A percentile compares a stretch with the other conserved stretches of the same genome.
These are phyloP conservation scores for Cubamyces lactineus DNA, from an alignment of 768 basidiomycete species.

Conservation along the genomic window DNA sequence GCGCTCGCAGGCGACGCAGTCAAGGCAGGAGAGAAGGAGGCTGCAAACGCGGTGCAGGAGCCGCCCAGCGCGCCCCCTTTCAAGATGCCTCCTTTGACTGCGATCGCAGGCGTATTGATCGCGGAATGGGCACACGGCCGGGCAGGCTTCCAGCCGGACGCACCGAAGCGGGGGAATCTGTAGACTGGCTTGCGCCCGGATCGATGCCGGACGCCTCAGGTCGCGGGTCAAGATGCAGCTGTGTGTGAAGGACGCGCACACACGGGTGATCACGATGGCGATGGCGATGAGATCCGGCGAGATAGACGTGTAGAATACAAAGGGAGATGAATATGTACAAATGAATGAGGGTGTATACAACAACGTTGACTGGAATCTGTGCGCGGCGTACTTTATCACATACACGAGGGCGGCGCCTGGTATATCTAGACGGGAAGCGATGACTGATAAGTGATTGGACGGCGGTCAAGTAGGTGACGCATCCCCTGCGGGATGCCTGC, in stretches of 20 bases:
- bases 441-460: background rate
- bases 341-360: conserved; percentile 9
- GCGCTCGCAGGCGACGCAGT: conserved; percentile 36
- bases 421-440: conserved; percentile 7
- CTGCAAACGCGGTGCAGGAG: conserved; percentile 30
- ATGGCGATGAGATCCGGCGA: conserved; percentile 9
- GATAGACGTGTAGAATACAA: conserved; percentile 9
- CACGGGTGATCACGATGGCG: background rate
- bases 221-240: background rate
- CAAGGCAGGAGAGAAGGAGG: conserved; percentile 28
- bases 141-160: conserved; percentile 35
- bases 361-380: background rate
- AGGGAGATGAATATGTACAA: conserved; percentile 5
- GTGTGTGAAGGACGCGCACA: background rate
- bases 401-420: conserved; percentile 1
- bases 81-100: conserved; percentile 73
- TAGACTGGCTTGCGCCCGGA: background rate
- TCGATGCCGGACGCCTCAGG: background rate
- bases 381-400: conserved; percentile 4
- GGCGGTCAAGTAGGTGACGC: background rate
- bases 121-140: conserved; percentile 76
- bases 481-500: background rate
- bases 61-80: conserved; percentile 43
- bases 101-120: conserved; percentile 87
- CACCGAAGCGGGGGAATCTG: conserved; percentile 13